Base-by-base conservation (phyloP, 2,329 filamentous ascomycete genomes). In the Fusarium nisikadoi region DNA sequence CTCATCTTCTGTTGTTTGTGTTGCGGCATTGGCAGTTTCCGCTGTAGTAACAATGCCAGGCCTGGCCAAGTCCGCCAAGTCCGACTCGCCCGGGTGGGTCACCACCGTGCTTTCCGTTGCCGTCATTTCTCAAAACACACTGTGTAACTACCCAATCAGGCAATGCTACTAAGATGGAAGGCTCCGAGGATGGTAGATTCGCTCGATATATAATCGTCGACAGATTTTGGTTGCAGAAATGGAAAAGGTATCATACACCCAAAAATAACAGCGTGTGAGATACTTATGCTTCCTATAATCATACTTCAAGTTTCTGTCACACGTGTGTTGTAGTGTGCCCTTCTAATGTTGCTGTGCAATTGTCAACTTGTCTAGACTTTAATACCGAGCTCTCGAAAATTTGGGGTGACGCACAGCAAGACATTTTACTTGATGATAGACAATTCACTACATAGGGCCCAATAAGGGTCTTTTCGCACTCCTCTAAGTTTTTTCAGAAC, bases 1-100 rank as follows among this genome's bases (percentile, higher is more conserved):
- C 57, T 67, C 62, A 72, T 72, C 58, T 63, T 45, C 39, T 58
- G 47, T 49, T 62, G 49, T 56, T 63, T 39, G 42, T 61, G 45
- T 38, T 60, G 49, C 63, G 23, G 46, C 42, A 54, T 41, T 59
- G 36, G 45, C 39, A 65, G 36, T 39, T 45, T 23, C 56, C 25
- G 50, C 50, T 16, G 46, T 17, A 41, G 33, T 53, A 59, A 55
- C 45, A 58, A 56, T 55, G 39, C 42, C 43, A 36, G 38, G 38
- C 12, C 23, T 23, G 27, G 50, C 35, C 29, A 55, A 33, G 38
- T 45, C 38, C 27, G 52, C 52, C 38, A 66, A 66, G 52, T 41
- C 49, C 46, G 63, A 33, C 33, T 65, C 31, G 23, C 19, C 45
- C 54, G 41, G 46, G 66, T 54, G 66, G 65, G 42, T 14, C 60